Evolutionary conservation across 257 asterid species (phyloP).

Genomic region (Fraxinus americana): DNA sequence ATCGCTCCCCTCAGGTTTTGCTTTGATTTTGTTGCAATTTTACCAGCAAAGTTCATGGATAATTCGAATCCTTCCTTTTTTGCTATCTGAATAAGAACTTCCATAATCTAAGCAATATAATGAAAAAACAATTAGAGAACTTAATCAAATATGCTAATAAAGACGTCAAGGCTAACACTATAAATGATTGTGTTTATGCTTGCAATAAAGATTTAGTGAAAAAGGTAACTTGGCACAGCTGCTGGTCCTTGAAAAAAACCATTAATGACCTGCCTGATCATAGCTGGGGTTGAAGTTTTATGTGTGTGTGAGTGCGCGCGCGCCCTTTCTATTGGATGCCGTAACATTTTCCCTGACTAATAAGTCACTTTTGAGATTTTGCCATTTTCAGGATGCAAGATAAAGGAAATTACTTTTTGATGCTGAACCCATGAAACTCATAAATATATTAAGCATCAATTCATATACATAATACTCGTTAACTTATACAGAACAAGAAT

Average conservation of each 20-base stretch:
- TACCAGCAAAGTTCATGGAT: slow-evolving; percentile 70
- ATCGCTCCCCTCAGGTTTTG: slow-evolving; percentile 77
- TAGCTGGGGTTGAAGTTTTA: too few species aligned
- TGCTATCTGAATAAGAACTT: slow-evolving; percentile 76
- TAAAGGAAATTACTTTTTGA: not conserved
- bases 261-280: too few species aligned
- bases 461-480: not conserved
- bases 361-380: not conserved
- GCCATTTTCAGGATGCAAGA: not conserved
- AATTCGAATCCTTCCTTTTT: slow-evolving; percentile 75
- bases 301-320: too few species aligned
- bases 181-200: not conserved
- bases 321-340: not conserved
- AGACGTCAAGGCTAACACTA: not conserved
- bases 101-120: slow-evolving; percentile 51
- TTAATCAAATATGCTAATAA: not conserved
- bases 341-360: not conserved
- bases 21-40: slow-evolving; percentile 73
- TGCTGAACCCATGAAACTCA: not conserved
- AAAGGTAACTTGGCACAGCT: not conserved
- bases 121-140: slow-evolving; percentile 10
- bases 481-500: not conserved
- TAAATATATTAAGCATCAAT: not conserved
- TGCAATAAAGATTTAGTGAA: not conserved
- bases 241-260: not conserved